Evolutionary conservation across 208 protist genomes (phyloP).

Genomic region (Borovskyia barvae): DNA sequence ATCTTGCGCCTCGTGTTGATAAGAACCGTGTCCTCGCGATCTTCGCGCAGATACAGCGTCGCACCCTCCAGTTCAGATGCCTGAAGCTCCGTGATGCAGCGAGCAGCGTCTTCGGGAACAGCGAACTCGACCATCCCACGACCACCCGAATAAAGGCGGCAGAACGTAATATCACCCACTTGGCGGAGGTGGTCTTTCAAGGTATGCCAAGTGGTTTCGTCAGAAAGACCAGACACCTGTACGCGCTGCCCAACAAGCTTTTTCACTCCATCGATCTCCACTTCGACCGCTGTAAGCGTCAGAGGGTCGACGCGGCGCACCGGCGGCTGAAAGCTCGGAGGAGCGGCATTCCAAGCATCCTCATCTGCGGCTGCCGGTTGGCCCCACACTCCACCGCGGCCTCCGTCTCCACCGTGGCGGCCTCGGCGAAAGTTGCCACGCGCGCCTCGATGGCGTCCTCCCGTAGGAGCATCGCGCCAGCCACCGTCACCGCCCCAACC

Average conservation of each 20-base stretch:
- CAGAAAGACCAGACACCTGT: conserved; percentile 76
- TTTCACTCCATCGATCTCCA: conserved; percentile 86
- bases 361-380: conserved; percentile 61
- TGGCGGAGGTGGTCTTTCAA: conserved; percentile 90
- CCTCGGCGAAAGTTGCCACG: conserved; percentile 43
- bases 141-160: conserved; percentile 69
- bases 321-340: conserved; percentile 81
- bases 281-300: conserved; percentile 86
- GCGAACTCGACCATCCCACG: conserved; percentile 85
- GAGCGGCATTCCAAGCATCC: conserved; percentile 75
- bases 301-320: conserved; percentile 86
- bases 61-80: conserved; percentile 81
- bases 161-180: conserved; percentile 80
- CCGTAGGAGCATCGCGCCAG: conserved; percentile 19
- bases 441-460: conserved; percentile 15
- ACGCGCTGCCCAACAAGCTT: conserved; percentile 89
- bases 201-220: conserved; percentile 87
- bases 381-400: conserved; percentile 53
- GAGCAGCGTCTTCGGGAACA: conserved; percentile 75
- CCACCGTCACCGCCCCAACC: conserved; percentile 21
- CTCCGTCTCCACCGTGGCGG: conserved; percentile 25
- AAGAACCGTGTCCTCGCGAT: conserved; percentile 85
- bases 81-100: conserved; percentile 85
- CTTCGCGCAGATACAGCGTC: conserved; percentile 82
- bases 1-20: conserved; percentile 82